Percentiles rank a stretch among this genome's conserved stretches.
phyloP scores from a whole-genome alignment of 345 rosid species.

The Dimocarpus longan region DNA sequence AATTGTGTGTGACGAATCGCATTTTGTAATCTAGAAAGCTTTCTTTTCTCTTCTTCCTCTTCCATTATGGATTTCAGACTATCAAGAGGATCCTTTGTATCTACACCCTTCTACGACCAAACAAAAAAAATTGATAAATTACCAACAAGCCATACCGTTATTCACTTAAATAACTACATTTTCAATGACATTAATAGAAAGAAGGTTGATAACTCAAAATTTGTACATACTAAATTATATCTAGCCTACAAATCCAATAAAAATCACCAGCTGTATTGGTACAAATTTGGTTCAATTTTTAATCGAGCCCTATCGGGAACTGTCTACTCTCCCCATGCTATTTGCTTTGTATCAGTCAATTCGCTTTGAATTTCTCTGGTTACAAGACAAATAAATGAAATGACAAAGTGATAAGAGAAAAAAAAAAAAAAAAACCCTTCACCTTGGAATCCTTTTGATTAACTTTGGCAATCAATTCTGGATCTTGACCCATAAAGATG shows the following conservation, averaged over 20 bases:
- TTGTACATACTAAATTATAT: background rate
- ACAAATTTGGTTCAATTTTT: background rate
- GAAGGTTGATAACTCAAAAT: background rate
- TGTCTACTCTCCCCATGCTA: background rate
- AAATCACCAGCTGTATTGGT: background rate
- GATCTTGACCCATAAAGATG: conserved; percentile 76
- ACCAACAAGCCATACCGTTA: background rate
- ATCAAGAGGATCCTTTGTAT: conserved; percentile 49
- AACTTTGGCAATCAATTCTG: conserved; percentile 63
- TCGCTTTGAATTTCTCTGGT: background rate
- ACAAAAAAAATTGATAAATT: background rate
- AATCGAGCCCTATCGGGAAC: background rate
- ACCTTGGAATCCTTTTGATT: conserved; percentile 52
- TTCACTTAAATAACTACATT: conserved; percentile 8
- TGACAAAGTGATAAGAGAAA: conserved; percentile 9
- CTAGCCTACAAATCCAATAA: background rate
- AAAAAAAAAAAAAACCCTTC: background rate
- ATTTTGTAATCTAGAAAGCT: conserved; percentile 52
- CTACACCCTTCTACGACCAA: conserved; percentile 45
- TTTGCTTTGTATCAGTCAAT: background rate
- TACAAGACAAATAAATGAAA: background rate
- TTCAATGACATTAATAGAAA: background rate
- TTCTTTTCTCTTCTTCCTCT: conserved; percentile 66
- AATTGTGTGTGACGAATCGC: conserved; percentile 71
- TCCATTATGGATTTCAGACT: conserved; percentile 74